Conservation (phyloP, 768 basidiomycete species). For the Cystobasidium ongulense region DNA sequence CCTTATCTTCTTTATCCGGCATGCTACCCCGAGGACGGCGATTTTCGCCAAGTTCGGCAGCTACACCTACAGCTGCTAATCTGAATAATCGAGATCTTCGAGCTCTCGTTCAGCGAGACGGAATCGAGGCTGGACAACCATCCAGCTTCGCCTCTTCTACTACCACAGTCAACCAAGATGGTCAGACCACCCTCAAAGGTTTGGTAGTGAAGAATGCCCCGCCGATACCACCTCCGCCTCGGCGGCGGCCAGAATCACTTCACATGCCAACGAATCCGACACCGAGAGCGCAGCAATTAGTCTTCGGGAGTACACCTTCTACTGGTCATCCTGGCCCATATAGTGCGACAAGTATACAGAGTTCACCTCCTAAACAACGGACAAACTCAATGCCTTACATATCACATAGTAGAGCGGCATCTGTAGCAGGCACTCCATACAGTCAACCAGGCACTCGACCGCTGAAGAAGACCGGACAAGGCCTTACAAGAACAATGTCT, state of each 20-base stretch:
- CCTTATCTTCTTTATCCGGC: conserved; percentile 1
- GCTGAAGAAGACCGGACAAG: background rate
- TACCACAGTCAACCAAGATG: background rate
- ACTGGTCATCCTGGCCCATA: conserved; percentile 2
- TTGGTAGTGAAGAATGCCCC: background rate
- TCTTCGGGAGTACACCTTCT: background rate
- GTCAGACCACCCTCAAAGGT: background rate
- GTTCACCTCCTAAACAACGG: background rate
- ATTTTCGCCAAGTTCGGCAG: background rate
- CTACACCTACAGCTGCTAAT: background rate
- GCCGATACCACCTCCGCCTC: conserved; percentile 5
- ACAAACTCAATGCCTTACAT: background rate
- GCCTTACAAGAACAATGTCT: background rate
- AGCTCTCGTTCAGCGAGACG: background rate
- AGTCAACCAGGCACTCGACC: background rate
- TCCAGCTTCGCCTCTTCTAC: background rate
- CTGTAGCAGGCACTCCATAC: background rate
- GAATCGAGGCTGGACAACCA: background rate
- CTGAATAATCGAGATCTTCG: background rate
- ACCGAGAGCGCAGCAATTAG: background rate
- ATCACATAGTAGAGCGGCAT: conserved; percentile 1
- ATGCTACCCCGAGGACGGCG: background rate
- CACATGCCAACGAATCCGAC: background rate
- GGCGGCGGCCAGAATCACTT: background rate
- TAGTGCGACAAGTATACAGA: background rate